These are phyloP conservation scores for Termitomyces sp. DNA, from an alignment of 768 basidiomycete species.

Conservation along the genomic window DNA sequence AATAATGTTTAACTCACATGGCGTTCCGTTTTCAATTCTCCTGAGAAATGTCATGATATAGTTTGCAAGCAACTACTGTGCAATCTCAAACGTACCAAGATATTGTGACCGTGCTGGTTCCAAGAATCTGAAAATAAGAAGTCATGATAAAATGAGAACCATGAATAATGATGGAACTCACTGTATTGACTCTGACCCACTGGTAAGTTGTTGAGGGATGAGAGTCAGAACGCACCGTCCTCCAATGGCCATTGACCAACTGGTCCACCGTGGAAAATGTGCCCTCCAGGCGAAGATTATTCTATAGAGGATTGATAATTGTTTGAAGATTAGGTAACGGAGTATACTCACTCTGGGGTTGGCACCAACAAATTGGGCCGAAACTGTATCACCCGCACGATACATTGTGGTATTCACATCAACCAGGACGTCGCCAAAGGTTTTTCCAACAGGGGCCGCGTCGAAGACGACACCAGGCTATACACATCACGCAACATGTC, in stretches of 20 bases:
- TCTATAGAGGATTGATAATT: slow-evolving; percentile 33
- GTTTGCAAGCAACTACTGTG: not conserved
- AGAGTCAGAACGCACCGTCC: slow-evolving; percentile 60
- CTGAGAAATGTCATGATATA: slow-evolving; percentile 23
- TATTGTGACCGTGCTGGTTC: slow-evolving; percentile 59
- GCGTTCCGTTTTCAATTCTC: slow-evolving; percentile 59
- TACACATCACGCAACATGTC: not conserved
- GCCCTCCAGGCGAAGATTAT: slow-evolving; percentile 68
- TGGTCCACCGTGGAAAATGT: slow-evolving; percentile 69
- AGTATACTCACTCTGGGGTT: slow-evolving; percentile 58
- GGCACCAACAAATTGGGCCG: slow-evolving; percentile 64
- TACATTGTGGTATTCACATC: slow-evolving; percentile 52
- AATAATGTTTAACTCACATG: slow-evolving; percentile 30
- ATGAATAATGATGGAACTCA: slow-evolving; percentile 21
- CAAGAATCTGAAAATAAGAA: slow-evolving; percentile 35
- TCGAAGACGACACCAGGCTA: slow-evolving; percentile 66
- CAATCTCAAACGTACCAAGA: slow-evolving; percentile 43
- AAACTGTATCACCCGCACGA: slow-evolving; percentile 50
- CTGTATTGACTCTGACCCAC: slow-evolving; percentile 55
- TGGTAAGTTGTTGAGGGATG: slow-evolving; percentile 69
- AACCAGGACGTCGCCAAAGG: slow-evolving; percentile 55
- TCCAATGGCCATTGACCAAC: slow-evolving; percentile 45
- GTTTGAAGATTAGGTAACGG: not conserved
- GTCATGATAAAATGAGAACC: not conserved
- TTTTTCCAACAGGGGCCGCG: slow-evolving; percentile 44